Evolutionary conservation across 257 asterid genomes (phyloP), one percentile per base, ranked within the genome.

Genomic region (Penstemon davidsonii): DNA sequence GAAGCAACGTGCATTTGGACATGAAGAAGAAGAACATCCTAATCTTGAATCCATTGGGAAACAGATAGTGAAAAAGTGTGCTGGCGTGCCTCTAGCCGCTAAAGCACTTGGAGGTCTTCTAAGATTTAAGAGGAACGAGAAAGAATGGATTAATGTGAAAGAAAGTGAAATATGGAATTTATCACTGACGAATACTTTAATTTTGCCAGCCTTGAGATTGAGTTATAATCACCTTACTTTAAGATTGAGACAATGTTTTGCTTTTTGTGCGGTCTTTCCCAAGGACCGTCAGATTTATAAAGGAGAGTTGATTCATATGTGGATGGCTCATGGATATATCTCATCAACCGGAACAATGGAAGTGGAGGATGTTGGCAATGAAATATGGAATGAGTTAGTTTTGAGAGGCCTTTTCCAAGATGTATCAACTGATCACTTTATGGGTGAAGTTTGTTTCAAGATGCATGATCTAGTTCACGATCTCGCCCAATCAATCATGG

Each of bases 381-480:
- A 55, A 15, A 43, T 74, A 38, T 68, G 61, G 41, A 19, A 68
- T 25, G 70, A 68, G 11, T 64, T 68, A 36, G 67, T 52, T 51
- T 12, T 68, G 62, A 75, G 73, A 60, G 62, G 59, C 1, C 52
- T 73, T 8, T 66, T 73, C 67, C 73, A 73, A 60, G 72, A 59
- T 46, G 61, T 66, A 18, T 55, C 47, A 4, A 55, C n/a, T 12
- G n/a, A n/a, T n/a, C n/a, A n/a, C 7, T 10, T 0, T 25, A 1
- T 6, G 13, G 55, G 57, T 13, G 25, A 12, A 8, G 45, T 37
- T 3, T 18, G 7, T 7, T 73, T 60, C 68, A 49, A 43, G 33
- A 66, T 66, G 62, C 78, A 52, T 37, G 73, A 60, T 67, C 68
- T 73, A 12, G 51, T 73, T 19, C 78, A 73, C 66, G 78, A 73